These are phyloP conservation scores for Geosiphon pyriformis DNA, from an alignment of 192 early-diverging fungal species.

Conservation along the genomic window DNA sequence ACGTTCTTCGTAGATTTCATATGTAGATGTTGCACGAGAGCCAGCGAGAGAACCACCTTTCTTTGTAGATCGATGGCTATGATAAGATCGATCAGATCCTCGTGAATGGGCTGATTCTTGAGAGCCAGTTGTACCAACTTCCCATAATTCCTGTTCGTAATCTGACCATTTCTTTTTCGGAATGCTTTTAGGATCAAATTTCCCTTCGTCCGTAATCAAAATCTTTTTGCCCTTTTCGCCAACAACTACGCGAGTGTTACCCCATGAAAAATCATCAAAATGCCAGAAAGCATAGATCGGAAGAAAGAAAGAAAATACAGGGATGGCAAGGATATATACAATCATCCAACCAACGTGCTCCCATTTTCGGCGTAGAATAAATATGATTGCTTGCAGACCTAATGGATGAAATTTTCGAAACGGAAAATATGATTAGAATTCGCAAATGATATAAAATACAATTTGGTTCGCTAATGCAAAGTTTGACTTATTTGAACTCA, in stretches of 20 bases:
- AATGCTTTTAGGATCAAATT: constrained; percentile 71
- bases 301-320: constrained; percentile 78
- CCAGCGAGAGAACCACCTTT: constrained; percentile 20
- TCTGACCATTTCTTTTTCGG: constrained; percentile 79
- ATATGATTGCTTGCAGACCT: constrained; percentile 55
- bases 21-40: constrained; percentile 39
- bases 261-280: constrained; percentile 99
- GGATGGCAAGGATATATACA: constrained; percentile 86
- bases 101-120: constrained; percentile 46
- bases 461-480: too few relatives aligned
- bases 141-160: constrained; percentile 74
- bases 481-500: too few relatives aligned
- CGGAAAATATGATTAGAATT: too few relatives aligned
- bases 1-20: constrained; percentile 28
- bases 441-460: too few relatives aligned
- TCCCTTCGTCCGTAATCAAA: constrained; percentile 61
- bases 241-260: constrained; percentile 87
- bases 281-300: constrained; percentile 97
- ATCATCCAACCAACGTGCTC: constrained; percentile 97
- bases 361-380: constrained; percentile 81
- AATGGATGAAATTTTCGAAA: constrained; percentile 48
- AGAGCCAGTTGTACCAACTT: constrained; percentile 46
- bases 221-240: constrained; percentile 78
- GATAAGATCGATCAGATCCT: constrained; percentile 36
- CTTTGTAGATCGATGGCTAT: constrained; percentile 27